Evolutionary conservation across 139 green algal species (phyloP).

Genomic region (Chlamydomonas incerta): DNA sequence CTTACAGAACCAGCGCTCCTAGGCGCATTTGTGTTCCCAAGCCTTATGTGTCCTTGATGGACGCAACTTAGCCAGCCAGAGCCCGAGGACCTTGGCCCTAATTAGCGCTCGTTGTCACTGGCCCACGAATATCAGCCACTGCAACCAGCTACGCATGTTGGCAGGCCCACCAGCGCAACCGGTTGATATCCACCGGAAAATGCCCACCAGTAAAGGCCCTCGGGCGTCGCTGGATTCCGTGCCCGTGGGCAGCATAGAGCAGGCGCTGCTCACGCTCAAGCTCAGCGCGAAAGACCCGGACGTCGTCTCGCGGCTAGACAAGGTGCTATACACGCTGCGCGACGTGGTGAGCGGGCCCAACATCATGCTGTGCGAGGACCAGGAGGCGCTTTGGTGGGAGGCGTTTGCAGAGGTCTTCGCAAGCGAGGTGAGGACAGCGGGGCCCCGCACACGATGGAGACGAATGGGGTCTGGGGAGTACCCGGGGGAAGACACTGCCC

Average conservation of each 20-base stretch:
- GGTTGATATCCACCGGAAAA: neutral
- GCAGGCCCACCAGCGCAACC: too few species aligned
- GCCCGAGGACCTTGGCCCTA: too few species aligned
- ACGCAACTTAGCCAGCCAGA: too few species aligned
- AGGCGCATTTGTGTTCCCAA: too few species aligned
- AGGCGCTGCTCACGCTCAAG: slow-evolving; percentile 3
- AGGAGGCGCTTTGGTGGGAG: slow-evolving; percentile 54
- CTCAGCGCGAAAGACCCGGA: slow-evolving; percentile 2
- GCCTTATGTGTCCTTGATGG: too few species aligned
- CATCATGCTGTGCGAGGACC: slow-evolving; percentile 20
- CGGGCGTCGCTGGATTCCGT: neutral
- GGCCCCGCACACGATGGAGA: neutral
- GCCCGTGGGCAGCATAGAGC: slow-evolving; percentile 18
- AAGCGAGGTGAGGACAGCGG: slow-evolving; percentile 32
- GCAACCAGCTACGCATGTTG: too few species aligned
- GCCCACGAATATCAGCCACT: too few species aligned
- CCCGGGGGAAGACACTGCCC: neutral
- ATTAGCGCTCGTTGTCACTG: too few species aligned
- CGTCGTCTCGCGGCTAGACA: neutral
- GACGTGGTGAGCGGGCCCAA: slow-evolving; percentile 26
- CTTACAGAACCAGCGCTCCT: too few species aligned
- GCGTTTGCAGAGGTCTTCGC: slow-evolving; percentile 56
- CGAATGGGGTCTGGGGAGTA: neutral
- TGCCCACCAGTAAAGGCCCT: neutral
- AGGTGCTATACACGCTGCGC: neutral